Conservation (phyloP, 2,329 filamentous ascomycete genomes). For the Emmonsiellopsis sp. region DNA sequence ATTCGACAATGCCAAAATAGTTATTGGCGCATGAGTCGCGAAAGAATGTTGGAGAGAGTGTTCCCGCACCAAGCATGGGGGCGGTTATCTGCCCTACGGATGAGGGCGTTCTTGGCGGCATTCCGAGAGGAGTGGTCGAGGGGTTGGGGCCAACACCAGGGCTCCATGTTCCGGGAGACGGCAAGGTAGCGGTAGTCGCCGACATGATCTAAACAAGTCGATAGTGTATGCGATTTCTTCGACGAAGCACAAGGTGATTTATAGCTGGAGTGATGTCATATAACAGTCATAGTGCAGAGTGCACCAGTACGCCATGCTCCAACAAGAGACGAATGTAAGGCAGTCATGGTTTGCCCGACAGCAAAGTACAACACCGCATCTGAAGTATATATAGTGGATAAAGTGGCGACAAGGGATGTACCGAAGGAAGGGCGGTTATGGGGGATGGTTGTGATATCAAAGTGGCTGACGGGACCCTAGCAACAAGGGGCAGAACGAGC, state of each 20-base stretch:
- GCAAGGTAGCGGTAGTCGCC: slow-evolving; percentile 16
- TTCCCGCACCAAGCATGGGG: slow-evolving; percentile 41
- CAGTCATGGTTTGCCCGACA: background rate
- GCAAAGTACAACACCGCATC: background rate
- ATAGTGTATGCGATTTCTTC: background rate
- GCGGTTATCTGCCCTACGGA: slow-evolving; percentile 49
- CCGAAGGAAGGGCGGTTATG: too few species aligned
- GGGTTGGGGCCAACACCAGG: slow-evolving; percentile 14
- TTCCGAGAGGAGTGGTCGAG: slow-evolving; percentile 39
- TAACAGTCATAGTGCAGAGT: background rate
- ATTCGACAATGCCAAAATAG: slow-evolving; percentile 72
- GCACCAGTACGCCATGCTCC: background rate
- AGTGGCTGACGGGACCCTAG: too few species aligned
- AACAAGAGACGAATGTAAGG: background rate
- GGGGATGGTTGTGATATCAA: too few species aligned
- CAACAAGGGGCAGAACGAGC: too few species aligned
- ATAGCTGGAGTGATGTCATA: background rate
- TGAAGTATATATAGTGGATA: background rate
- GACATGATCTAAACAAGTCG: slow-evolving; percentile 14
- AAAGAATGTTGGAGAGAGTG: slow-evolving; percentile 34
- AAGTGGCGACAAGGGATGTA: too few species aligned
- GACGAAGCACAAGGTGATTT: background rate
- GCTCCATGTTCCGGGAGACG: slow-evolving; percentile 13
- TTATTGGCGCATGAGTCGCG: slow-evolving; percentile 48
- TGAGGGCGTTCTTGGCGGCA: slow-evolving; percentile 45